Evolutionary conservation across 2,329 filamentous ascomycete species (phyloP).

Genomic region (Beauveria bassiana): DNA sequence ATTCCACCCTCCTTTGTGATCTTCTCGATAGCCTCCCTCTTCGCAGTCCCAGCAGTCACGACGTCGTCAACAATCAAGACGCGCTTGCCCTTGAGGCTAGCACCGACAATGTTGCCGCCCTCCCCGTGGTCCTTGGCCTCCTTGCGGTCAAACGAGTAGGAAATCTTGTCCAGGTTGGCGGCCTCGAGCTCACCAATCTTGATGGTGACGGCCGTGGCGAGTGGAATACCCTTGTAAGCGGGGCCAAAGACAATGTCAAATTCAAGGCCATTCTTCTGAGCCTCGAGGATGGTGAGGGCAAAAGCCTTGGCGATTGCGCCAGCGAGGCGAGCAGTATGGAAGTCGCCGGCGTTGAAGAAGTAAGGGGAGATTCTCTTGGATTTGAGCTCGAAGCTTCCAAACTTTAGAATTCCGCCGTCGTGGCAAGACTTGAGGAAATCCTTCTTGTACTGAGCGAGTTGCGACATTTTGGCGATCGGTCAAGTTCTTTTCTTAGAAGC

Average conservation of each 20-base stretch:
- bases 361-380: constrained; percentile 87
- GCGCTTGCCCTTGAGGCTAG: constrained; percentile 72
- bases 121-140: constrained; percentile 95
- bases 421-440: constrained; percentile 65
- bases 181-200: constrained; percentile 66
- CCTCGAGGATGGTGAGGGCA: constrained; percentile 55
- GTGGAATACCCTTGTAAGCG: constrained; percentile 93
- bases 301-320: constrained; percentile 74
- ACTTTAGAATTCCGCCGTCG: constrained; percentile 63
- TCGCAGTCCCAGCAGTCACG: constrained; percentile 89
- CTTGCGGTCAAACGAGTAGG: constrained; percentile 92
- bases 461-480: constrained; percentile 29
- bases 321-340: constrained; percentile 74
- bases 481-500: neutral
- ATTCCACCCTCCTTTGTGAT: constrained; percentile 79
- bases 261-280: constrained; percentile 36
- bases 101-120: constrained; percentile 86
- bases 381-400: constrained; percentile 83
- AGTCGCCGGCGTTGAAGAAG: constrained; percentile 94
- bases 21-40: constrained; percentile 84
- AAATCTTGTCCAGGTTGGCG: constrained; percentile 57
- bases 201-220: constrained; percentile 70
- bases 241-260: constrained; percentile 90
- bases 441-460: constrained; percentile 58
- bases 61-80: constrained; percentile 94